Conservation (phyloP, 768 basidiomycete genomes). For the Psilocybe cyanescens region DNA sequence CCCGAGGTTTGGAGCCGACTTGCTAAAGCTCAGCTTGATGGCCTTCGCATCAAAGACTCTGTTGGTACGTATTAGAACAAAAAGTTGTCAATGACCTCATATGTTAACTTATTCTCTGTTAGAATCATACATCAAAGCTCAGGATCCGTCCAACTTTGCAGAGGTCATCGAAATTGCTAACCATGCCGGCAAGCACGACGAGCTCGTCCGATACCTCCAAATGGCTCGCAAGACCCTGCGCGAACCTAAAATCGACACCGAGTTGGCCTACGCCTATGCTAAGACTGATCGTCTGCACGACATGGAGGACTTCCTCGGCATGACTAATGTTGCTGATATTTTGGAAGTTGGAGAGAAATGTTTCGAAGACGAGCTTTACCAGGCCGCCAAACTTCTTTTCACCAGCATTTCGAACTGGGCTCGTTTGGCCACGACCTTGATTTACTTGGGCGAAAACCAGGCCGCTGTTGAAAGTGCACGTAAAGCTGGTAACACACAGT, state of each 20-base stretch:
- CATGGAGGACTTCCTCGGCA: conserved; percentile 98
- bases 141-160: conserved; percentile 16
- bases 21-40: conserved; percentile 98
- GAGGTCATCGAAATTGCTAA: conserved; percentile 92
- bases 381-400: conserved; percentile 95
- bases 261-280: conserved; percentile 97
- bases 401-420: conserved; percentile 99
- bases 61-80: conserved; percentile 62
- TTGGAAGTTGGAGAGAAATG: conserved; percentile 99
- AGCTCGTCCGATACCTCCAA: conserved; percentile 95
- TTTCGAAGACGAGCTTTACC: conserved; percentile 97
- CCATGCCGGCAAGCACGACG: conserved; percentile 86
- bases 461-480: conserved; percentile 98
- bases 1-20: conserved; percentile 97
- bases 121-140: conserved; percentile 20
- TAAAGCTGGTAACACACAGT: conserved; percentile 99
- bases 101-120: conserved; percentile 27
- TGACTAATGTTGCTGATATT: conserved; percentile 98
- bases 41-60: conserved; percentile 96
- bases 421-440: conserved; percentile 94
- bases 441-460: conserved; percentile 98
- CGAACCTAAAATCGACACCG: conserved; percentile 98
- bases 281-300: conserved; percentile 97
- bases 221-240: conserved; percentile 98
- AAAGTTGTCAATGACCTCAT: background rate